Base-by-base conservation (phyloP, 495 filamentous ascomycete species). In the Aspergillus ostianus region DNA sequence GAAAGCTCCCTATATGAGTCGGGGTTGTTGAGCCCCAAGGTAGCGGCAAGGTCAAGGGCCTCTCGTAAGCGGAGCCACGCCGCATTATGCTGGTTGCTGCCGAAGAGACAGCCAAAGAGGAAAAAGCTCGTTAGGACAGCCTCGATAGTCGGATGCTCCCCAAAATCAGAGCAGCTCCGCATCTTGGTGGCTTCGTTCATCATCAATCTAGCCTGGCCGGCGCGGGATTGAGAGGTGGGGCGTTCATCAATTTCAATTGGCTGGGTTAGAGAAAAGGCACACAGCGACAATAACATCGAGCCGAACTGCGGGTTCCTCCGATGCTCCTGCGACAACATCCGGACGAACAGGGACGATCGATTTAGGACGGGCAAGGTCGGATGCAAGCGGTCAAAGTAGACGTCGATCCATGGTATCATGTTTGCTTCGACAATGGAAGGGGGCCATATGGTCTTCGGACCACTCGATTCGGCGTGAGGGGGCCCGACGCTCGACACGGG, bases 181-280 rank as follows among this genome's bases (percentile, higher is more conserved):
- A 92, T 88, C 44, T 88, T 84, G 21, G 90, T 73, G 3, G 87
- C 86, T 72, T 94, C 91, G 55, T 92, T 84, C 72, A 95, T 83
- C 62, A 96, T 78, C 47, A 76, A 78, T 12, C 73, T 69, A 18
- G 78, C 74, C 10, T 87, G 87, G 41, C 82, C 78, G 19, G 78
- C 79, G 71, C 80, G 72, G 1, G 74, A 77, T 0, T 70, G 74
- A 3, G 74, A 71, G 0, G 75, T 76, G 0, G 75, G 70, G 3
- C 71, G 72, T 55, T 78, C 75, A 26, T 73, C 70, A 3, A 84
- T 75, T 26, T 79, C 73, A 57, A 93, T 91, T 0, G 91, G 91
- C 64, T 95, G 92, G 12, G 92, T 91, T 72, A 92, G 82, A 67
- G 92, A 89, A 71, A 90, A 94, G 15, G 89, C 90, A 65, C 89